A percentile compares a stretch with the other conserved stretches of the same genome.
phyloP scores from a whole-genome alignment of 2,329 filamentous ascomycete genomes.

The Emydomyces testavorans region DNA sequence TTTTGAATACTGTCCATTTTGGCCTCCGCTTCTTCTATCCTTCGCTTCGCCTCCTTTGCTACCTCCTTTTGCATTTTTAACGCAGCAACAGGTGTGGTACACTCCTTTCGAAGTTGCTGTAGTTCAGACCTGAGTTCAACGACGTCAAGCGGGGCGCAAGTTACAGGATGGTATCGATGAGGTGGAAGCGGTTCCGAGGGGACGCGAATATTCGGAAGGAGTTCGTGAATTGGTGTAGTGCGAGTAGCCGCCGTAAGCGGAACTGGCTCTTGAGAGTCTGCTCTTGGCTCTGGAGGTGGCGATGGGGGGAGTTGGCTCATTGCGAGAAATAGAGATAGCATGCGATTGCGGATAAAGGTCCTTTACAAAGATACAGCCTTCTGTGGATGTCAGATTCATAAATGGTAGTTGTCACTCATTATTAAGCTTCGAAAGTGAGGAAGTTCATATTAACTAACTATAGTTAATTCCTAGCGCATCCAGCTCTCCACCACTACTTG shows the following conservation, averaged over 20 bases:
- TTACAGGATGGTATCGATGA: constrained; percentile 31
- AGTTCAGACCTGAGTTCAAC: constrained; percentile 25
- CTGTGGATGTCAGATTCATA: not conserved
- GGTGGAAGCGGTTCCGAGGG: constrained; percentile 26
- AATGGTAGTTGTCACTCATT: not conserved
- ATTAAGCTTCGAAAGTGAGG: too few species aligned
- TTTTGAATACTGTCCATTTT: constrained; percentile 32
- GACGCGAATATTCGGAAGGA: constrained; percentile 32
- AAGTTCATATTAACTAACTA: too few species aligned
- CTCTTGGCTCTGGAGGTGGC: constrained; percentile 26
- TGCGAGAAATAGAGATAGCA: constrained; percentile 8
- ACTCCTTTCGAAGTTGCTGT: constrained; percentile 28
- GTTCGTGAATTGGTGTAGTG: constrained; percentile 30
- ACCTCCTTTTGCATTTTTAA: constrained; percentile 30
- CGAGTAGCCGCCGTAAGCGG: constrained; percentile 29
- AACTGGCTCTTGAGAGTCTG: constrained; percentile 19
- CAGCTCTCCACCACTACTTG: too few species aligned
- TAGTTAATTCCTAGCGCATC: too few species aligned
- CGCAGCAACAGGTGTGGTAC: constrained; percentile 27
- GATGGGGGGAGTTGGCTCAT: constrained; percentile 27
- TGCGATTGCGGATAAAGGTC: not conserved
- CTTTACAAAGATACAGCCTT: too few species aligned
- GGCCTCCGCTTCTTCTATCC: constrained; percentile 28
- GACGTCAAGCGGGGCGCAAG: constrained; percentile 27
- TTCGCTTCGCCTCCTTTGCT: constrained; percentile 30